phyloP scores from a whole-genome alignment of 75 land plant genomes.

The Cupressus sempervirens region DNA sequence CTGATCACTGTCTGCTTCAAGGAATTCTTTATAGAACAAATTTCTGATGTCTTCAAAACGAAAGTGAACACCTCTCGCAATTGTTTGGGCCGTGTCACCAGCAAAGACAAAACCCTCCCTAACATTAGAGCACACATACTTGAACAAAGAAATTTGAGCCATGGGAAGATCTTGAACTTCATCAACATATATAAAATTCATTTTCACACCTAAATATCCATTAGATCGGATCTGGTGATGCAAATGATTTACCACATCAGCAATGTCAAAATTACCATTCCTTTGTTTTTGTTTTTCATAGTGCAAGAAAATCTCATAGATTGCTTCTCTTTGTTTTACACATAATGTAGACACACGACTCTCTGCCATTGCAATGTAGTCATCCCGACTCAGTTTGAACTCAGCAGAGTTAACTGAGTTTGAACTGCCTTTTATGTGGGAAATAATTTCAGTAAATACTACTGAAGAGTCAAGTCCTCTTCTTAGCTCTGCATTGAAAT shows the following conservation, averaged over 20 bases:
- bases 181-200: conserved; percentile 72
- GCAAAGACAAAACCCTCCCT: conserved; percentile 68
- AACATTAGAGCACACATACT: conserved; percentile 46
- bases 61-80: conserved; percentile 67
- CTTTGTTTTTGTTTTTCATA: conserved; percentile 54
- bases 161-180: conserved; percentile 76
- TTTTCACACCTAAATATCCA: conserved; percentile 25
- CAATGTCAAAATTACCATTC: conserved; percentile 51
- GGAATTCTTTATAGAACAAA: conserved; percentile 55
- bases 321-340: conserved; percentile 34
- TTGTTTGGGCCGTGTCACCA: conserved; percentile 81
- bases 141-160: conserved; percentile 64
- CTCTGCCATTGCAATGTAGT: conserved; percentile 37
- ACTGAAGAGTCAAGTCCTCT: conserved; percentile 50
- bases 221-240: conserved; percentile 31
- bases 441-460: conserved; percentile 56
- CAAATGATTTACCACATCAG: conserved; percentile 58
- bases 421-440: conserved; percentile 61
- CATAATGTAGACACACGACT: conserved; percentile 28
- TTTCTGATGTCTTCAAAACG: conserved; percentile 59
- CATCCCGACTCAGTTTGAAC: conserved; percentile 26
- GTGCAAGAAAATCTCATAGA: conserved; percentile 56
- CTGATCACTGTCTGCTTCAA: conserved; percentile 12
- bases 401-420: conserved; percentile 8
- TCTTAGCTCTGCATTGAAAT: conserved; percentile 37